Evolutionary conservation across 345 rosid genomes (phyloP).

Genomic region (Turnera subulata): DNA sequence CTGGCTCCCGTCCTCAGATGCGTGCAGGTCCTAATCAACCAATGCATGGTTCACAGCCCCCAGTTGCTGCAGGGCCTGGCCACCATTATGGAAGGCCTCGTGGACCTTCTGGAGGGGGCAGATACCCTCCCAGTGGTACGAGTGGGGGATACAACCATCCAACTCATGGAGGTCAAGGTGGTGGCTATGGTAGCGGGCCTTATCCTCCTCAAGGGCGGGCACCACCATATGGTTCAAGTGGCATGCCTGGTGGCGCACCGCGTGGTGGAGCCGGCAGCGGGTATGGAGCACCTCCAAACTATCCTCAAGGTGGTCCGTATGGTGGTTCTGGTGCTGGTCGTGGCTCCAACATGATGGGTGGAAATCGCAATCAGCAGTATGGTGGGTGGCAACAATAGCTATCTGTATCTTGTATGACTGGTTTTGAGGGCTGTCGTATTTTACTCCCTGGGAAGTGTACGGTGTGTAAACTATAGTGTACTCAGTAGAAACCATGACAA

Average conservation of each 20-base stretch:
- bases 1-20: slow-evolving; percentile 68
- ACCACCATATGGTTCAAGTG: slow-evolving; percentile 64
- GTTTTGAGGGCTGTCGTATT: too few relatives aligned
- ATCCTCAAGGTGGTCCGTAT: slow-evolving; percentile 66
- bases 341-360: slow-evolving; percentile 79
- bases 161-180: slow-evolving; percentile 45
- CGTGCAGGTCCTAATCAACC: slow-evolving; percentile 45
- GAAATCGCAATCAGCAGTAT: slow-evolving; percentile 79
- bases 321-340: slow-evolving; percentile 72
- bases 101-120: slow-evolving; percentile 72
- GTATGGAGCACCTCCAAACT: slow-evolving; percentile 71
- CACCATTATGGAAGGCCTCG: slow-evolving; percentile 73
- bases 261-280: slow-evolving; percentile 58
- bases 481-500: too few relatives aligned
- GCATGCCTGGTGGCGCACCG: slow-evolving; percentile 58
- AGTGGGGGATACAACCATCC: slow-evolving; percentile 53
- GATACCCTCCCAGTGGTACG: slow-evolving; percentile 60
- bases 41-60: slow-evolving; percentile 59
- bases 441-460: too few relatives aligned
- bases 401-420: too few relatives aligned
- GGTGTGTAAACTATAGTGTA: too few relatives aligned
- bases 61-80: slow-evolving; percentile 68
- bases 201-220: slow-evolving; percentile 82
- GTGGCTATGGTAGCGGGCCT: slow-evolving; percentile 67
- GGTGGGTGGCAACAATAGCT: slow-evolving; percentile 61